Percentiles rank a stretch among this genome's conserved stretches.
These are phyloP conservation scores for Termitomyces sp. DNA, from an alignment of 768 basidiomycete species.

Conservation along the genomic window DNA sequence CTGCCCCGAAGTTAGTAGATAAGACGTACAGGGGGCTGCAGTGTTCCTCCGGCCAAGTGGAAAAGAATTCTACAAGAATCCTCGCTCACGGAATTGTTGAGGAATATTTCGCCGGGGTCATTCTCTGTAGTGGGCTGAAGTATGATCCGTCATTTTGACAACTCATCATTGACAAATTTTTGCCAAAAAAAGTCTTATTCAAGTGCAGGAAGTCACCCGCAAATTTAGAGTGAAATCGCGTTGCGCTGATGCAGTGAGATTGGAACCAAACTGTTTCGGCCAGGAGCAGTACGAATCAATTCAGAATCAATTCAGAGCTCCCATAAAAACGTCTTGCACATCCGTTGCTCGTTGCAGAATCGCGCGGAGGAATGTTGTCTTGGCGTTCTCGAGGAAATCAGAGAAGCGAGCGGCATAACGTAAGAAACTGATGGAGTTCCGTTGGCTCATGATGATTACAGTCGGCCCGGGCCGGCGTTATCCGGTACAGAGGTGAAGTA, in stretches of 20 bases:
- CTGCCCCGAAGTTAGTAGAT: neutral
- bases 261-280: neutral
- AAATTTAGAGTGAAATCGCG: neutral
- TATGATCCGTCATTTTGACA: neutral
- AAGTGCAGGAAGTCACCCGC: too few relatives aligned
- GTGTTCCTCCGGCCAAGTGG: neutral
- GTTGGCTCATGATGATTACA: neutral
- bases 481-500: neutral
- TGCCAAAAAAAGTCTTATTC: too few relatives aligned
- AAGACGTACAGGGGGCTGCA: neutral
- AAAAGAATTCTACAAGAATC: neutral
- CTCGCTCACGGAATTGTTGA: neutral
- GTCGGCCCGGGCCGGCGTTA: neutral
- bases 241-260: neutral
- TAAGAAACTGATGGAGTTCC: neutral
- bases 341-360: neutral
- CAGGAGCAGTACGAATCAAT: neutral
- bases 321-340: too few relatives aligned
- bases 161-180: neutral
- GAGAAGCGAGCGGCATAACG: neutral
- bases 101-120: neutral
- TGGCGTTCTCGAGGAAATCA: neutral
- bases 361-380: neutral
- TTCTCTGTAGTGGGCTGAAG: neutral
- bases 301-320: too few relatives aligned